Evolutionary conservation across 2,329 filamentous ascomycete species (phyloP), one percentile per base, ranked within the genome.

Genomic region (Lachnellula subtilissima): DNA sequence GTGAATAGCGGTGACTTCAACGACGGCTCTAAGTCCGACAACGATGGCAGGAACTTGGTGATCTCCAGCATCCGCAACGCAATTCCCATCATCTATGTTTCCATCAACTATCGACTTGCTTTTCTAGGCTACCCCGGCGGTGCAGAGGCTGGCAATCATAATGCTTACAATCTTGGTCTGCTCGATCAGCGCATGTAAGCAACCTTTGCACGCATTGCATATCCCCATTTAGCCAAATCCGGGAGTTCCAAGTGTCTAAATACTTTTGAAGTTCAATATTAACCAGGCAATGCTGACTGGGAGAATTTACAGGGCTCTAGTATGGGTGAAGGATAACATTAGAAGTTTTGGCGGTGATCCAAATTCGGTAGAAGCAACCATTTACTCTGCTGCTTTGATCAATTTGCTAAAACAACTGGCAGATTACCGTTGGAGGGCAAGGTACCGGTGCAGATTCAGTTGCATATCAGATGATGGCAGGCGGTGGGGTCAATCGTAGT

Each of bases 321-420:
- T 55, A 49, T 87, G 84, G 84, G 76, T 87, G 39, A 73, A 76
- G 56, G 76, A 81, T 57, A 81, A 82, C 57, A 81, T 83, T 40
- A 72, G 62, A 0, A 71, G 73, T 0, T 77, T 76, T 50, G 73
- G 74, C 9, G 75, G 74, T 22, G 70, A 76, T 57, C 69, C 70
- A 14, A 54, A 57, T 2, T 67, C 71, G 48, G 70, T 74, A 19
- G 72, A 46, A 28, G 43, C n/a, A 19, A 11, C 0, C 8, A 28
- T 35, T 19, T 25, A 25, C 8, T 5, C 14, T 42, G 5, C 35
- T 15, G 23, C 15, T 19, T 36, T 36, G n/a, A 5, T 32, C 9
- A 12, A 4, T 11, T 53, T 23, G 32, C n/a, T 25, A 37, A n/a
- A 5, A 7, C 22, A 7, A 46, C 8, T 19, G 15, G n/a, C 8